phyloP scores from a whole-genome alignment of 805 yeast species.

The Yarrowia sp. region DNA sequence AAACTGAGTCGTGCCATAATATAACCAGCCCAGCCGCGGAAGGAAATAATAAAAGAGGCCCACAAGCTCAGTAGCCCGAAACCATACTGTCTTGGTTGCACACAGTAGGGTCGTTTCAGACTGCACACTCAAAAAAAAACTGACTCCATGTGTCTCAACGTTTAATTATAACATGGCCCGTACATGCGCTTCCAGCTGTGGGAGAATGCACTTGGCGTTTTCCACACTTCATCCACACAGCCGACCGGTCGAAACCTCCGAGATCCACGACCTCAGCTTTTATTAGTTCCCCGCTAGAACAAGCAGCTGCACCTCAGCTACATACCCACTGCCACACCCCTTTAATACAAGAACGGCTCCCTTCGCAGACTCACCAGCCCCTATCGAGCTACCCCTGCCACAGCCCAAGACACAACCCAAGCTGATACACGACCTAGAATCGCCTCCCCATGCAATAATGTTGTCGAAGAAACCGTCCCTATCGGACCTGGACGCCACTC shows the following conservation, averaged over 20 bases:
- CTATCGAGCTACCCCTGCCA: constrained; percentile 1
- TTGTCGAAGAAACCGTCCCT: constrained; percentile 13
- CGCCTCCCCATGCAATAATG: constrained; percentile 21
- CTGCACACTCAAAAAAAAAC: too few species aligned
- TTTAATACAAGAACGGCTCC: too few species aligned
- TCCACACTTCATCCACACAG: constrained; percentile 14
- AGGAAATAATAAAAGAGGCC: not conserved
- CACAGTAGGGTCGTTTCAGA: not conserved
- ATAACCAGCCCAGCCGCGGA: too few species aligned
- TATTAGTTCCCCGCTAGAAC: constrained; percentile 3
- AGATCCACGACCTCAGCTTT: too few species aligned
- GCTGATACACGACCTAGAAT: too few species aligned
- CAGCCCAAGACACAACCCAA: not conserved
- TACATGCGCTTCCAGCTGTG: not conserved
- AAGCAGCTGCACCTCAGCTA: too few species aligned
- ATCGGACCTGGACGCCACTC: constrained; percentile 21
- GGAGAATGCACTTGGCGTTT: constrained; percentile 6
- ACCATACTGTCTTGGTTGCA: not conserved
- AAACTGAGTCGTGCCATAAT: too few species aligned
- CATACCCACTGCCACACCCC: too few species aligned
- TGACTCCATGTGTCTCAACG: constrained; percentile 14
- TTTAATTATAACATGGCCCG: constrained; percentile 11
- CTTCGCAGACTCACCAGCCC: too few species aligned
- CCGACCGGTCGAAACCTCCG: not conserved
- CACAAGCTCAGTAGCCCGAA: too few species aligned